A percentile compares a stretch with the other conserved stretches of the same genome.
phyloP scores from a whole-genome alignment of 306 rosid species.

The Citrullus amarus region DNA sequence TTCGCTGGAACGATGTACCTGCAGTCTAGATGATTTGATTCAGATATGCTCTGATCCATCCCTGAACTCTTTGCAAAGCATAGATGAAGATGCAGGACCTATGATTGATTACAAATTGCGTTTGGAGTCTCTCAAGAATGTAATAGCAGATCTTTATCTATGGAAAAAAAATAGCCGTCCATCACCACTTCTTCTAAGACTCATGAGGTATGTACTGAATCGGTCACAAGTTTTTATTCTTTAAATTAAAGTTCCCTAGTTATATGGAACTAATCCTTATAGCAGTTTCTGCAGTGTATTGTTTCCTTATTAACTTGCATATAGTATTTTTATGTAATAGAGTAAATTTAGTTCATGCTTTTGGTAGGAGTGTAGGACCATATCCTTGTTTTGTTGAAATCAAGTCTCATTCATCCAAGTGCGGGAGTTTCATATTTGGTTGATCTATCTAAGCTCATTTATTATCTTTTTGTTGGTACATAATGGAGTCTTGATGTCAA shows the following conservation, averaged over 20 bases:
- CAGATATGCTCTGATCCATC: conserved; percentile 26
- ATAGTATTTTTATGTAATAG: background rate
- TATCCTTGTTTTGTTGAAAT: background rate
- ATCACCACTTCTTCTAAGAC: conserved; percentile 39
- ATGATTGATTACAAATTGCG: conserved; percentile 20
- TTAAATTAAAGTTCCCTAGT: background rate
- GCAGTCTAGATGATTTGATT: conserved; percentile 59
- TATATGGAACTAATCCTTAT: background rate
- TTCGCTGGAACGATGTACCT: conserved; percentile 64
- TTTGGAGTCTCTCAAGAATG: conserved; percentile 25
- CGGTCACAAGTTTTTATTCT: background rate
- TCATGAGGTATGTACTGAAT: conserved; percentile 49
- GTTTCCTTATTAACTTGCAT: background rate
- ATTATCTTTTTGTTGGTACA: background rate
- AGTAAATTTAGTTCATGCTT: background rate
- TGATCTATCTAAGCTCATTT: background rate
- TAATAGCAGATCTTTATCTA: conserved; percentile 20
- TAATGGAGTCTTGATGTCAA: background rate
- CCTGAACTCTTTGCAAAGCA: conserved; percentile 4
- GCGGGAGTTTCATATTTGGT: background rate
- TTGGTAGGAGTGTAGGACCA: background rate
- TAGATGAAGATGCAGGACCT: conserved; percentile 18
- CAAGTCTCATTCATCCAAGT: background rate
- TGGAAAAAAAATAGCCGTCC: conserved; percentile 52
- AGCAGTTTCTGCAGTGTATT: background rate